phyloP scores from a whole-genome alignment of 495 filamentous ascomycete species.

The Xylaria bambusicola region DNA sequence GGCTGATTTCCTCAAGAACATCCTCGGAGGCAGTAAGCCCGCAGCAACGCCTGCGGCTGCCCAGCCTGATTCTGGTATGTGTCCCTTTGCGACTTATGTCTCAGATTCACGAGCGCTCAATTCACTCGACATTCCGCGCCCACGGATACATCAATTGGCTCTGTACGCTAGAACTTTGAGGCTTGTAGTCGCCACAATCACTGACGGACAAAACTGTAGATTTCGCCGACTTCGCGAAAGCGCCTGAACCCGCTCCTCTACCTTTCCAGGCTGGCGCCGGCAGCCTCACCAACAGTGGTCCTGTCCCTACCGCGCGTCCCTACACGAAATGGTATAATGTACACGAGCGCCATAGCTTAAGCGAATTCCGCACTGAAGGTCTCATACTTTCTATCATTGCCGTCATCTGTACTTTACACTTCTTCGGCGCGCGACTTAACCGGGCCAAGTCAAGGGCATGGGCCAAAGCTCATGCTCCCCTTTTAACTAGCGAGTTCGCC shows the following conservation, averaged over 20 bases:
- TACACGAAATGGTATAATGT: slow-evolving; percentile 97
- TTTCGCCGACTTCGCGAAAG: slow-evolving; percentile 77
- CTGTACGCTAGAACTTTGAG: too few relatives aligned
- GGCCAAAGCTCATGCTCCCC: slow-evolving; percentile 70
- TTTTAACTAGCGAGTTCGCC: slow-evolving; percentile 80
- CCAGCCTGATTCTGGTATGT: slow-evolving; percentile 62
- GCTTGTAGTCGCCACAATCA: not conserved
- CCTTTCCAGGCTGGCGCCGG: slow-evolving; percentile 30
- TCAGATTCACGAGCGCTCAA: slow-evolving; percentile 9
- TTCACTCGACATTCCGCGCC: not conserved
- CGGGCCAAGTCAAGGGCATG: slow-evolving; percentile 76
- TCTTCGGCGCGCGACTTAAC: slow-evolving; percentile 83
- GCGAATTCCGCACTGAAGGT: slow-evolving; percentile 86
- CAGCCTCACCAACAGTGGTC: slow-evolving; percentile 39
- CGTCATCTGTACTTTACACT: slow-evolving; percentile 72
- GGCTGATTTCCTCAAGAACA: slow-evolving; percentile 68
- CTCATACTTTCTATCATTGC: slow-evolving; percentile 74
- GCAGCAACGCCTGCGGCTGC: slow-evolving; percentile 48
- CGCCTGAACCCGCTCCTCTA: slow-evolving; percentile 62
- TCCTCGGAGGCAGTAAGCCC: slow-evolving; percentile 65
- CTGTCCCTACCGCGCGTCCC: slow-evolving; percentile 54
- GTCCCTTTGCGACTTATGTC: not conserved
- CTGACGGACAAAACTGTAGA: slow-evolving; percentile 47
- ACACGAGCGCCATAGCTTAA: slow-evolving; percentile 79
- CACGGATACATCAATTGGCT: too few relatives aligned